Conservation (phyloP, 208 protist genomes). For the Leishmania major region DNA sequence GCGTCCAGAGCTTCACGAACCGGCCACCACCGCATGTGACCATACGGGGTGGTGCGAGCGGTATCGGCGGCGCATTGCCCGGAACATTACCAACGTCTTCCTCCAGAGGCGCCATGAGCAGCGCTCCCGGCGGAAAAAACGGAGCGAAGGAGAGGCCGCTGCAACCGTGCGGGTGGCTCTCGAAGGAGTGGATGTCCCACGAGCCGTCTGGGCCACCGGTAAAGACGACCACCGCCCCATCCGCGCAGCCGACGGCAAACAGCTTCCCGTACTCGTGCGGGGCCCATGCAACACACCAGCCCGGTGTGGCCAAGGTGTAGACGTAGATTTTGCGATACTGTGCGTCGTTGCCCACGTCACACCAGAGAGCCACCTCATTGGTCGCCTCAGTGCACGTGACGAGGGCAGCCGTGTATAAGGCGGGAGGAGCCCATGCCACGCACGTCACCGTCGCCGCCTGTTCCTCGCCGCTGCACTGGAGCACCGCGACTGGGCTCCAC, state of each 20-base stretch:
- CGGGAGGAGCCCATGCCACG: slow-evolving; percentile 77
- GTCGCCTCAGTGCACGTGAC: slow-evolving; percentile 62
- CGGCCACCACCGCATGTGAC: slow-evolving; percentile 71
- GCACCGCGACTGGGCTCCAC: slow-evolving; percentile 21
- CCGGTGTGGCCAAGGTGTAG: slow-evolving; percentile 39
- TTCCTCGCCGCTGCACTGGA: slow-evolving; percentile 30
- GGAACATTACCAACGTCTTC: slow-evolving; percentile 25
- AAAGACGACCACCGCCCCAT: slow-evolving; percentile 69
- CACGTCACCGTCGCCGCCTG: slow-evolving; percentile 56
- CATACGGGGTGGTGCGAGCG: slow-evolving; percentile 67
- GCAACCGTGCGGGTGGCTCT: slow-evolving; percentile 57
- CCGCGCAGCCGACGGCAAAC: slow-evolving; percentile 79
- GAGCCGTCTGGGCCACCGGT: slow-evolving; percentile 46
- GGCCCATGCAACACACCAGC: slow-evolving; percentile 77
- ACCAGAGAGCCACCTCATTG: slow-evolving; percentile 64
- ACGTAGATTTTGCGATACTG: slow-evolving; percentile 71
- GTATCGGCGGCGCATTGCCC: slow-evolving; percentile 34
- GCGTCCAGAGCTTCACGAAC: slow-evolving; percentile 68
- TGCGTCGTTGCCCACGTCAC: slow-evolving; percentile 40
- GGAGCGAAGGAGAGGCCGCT: slow-evolving; percentile 67
- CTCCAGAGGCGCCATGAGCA: slow-evolving; percentile 73
- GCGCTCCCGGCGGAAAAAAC: slow-evolving; percentile 63
- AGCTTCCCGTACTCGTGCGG: slow-evolving; percentile 80
- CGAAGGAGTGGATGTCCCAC: slow-evolving; percentile 70
- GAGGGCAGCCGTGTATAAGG: slow-evolving; percentile 58